phyloP scores from a whole-genome alignment of 208 protist genomes.

The Leishmania tropica region DNA sequence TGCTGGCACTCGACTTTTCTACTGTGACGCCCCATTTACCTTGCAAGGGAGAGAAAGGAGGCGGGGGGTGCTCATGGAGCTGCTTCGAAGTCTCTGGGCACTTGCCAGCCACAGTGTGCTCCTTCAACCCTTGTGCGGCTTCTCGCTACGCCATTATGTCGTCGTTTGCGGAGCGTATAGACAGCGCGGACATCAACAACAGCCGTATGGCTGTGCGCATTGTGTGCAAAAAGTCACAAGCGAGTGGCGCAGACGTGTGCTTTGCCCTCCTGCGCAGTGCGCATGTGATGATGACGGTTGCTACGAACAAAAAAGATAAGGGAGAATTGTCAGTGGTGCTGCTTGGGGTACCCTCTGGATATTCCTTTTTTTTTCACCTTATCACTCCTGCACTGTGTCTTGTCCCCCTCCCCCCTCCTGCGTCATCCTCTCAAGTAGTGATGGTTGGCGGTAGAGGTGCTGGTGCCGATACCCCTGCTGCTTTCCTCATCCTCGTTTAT shows the following conservation, averaged over 20 bases:
- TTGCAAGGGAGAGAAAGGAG: not conserved
- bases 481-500: slow-evolving; percentile 7
- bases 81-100: not conserved
- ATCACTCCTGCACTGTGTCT: not conserved
- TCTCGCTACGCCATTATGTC: not conserved
- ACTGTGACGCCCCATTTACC: not conserved
- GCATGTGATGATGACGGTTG: not conserved
- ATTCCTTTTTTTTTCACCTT: not conserved
- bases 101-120: not conserved
- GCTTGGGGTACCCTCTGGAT: not conserved
- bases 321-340: not conserved
- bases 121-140: not conserved
- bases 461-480: not conserved
- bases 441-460: not conserved
- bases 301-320: not conserved
- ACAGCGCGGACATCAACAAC: not conserved
- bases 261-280: not conserved
- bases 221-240: no score
- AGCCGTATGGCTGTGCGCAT: not conserved
- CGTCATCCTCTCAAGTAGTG: slow-evolving; percentile 5
- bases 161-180: not conserved
- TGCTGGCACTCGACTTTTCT: not conserved
- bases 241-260: not conserved
- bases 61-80: not conserved
- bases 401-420: not conserved